These are phyloP conservation scores for Suillus paluster DNA, from an alignment of 768 basidiomycete species.

Conservation along the genomic window DNA sequence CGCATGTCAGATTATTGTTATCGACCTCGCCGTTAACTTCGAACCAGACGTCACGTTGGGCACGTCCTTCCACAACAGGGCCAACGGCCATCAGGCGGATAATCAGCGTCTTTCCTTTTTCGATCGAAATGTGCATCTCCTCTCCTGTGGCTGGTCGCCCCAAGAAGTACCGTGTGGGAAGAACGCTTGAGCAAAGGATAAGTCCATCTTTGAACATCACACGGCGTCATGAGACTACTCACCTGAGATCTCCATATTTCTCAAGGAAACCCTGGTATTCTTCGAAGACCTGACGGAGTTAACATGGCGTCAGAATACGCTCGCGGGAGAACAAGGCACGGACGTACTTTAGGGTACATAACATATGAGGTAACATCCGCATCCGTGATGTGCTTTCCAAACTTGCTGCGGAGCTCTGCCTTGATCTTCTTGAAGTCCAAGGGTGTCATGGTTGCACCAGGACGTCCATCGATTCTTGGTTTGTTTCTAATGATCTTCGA, in stretches of 20 bases:
- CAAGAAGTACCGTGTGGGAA: slow-evolving; percentile 98
- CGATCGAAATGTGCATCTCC: slow-evolving; percentile 96
- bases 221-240: slow-evolving; percentile 26
- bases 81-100: slow-evolving; percentile 95
- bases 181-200: slow-evolving; percentile 59
- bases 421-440: slow-evolving; percentile 97
- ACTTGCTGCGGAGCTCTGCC: slow-evolving; percentile 88
- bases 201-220: slow-evolving; percentile 15
- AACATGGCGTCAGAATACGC: slow-evolving; percentile 12
- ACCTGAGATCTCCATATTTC: slow-evolving; percentile 96
- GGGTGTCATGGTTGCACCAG: slow-evolving; percentile 85
- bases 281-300: slow-evolving; percentile 79
- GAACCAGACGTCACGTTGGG: slow-evolving; percentile 97
- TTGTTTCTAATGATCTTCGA: slow-evolving; percentile 91
- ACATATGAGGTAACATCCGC: slow-evolving; percentile 93
- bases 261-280: slow-evolving; percentile 95
- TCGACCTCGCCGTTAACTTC: slow-evolving; percentile 94
- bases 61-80: slow-evolving; percentile 88
- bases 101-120: slow-evolving; percentile 96
- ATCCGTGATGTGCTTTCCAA: slow-evolving; percentile 94
- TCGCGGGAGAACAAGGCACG: slow-evolving; percentile 12
- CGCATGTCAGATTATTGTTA: slow-evolving; percentile 12
- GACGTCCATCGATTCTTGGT: slow-evolving; percentile 90
- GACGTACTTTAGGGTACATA: slow-evolving; percentile 95
- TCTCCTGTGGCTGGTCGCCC: slow-evolving; percentile 90